Percentiles rank a stretch among this genome's conserved stretches.
Evolutionary conservation across 1,139 yeast species (phyloP).

Genomic region (Pichia sp.): DNA sequence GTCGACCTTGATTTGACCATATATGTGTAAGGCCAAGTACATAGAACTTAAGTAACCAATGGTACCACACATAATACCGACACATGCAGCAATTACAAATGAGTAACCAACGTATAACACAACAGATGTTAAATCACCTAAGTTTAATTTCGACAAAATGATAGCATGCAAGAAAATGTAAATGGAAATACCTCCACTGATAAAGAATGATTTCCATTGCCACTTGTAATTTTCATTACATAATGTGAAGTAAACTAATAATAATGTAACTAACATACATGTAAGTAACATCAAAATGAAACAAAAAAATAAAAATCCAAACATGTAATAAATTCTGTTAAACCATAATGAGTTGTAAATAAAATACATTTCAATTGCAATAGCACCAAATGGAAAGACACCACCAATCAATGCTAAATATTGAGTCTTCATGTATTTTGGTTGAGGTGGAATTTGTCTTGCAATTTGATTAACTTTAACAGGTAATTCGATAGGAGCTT

Average conservation of each 20-base stretch:
- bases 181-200: slow-evolving; percentile 85
- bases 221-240: slow-evolving; percentile 92
- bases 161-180: slow-evolving; percentile 84
- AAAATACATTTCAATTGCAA: slow-evolving; percentile 91
- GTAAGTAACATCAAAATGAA: slow-evolving; percentile 76
- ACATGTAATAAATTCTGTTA: slow-evolving; percentile 91
- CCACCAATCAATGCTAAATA: slow-evolving; percentile 77
- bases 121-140: slow-evolving; percentile 72
- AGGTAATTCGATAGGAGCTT: slow-evolving; percentile 56
- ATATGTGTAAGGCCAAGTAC: slow-evolving; percentile 72
- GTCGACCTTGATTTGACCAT: slow-evolving; percentile 82
- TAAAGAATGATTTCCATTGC: slow-evolving; percentile 91
- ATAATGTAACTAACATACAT: slow-evolving; percentile 71
- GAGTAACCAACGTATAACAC: slow-evolving; percentile 87
- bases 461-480: slow-evolving; percentile 92
- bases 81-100: slow-evolving; percentile 57
- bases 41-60: slow-evolving; percentile 77
- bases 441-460: slow-evolving; percentile 90
- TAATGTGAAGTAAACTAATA: slow-evolving; percentile 77
- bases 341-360: slow-evolving; percentile 87
- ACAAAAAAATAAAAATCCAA: slow-evolving; percentile 91
- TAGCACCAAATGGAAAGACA: slow-evolving; percentile 89
- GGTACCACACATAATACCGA: slow-evolving; percentile 82
- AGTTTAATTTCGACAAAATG: slow-evolving; percentile 58
- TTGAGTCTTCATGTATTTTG: slow-evolving; percentile 67